A percentile compares a stretch with the other conserved stretches of the same genome.
Evolutionary conservation across 2,329 filamentous ascomycete species (phyloP).

Genomic region (Periconia macrospinosa): DNA sequence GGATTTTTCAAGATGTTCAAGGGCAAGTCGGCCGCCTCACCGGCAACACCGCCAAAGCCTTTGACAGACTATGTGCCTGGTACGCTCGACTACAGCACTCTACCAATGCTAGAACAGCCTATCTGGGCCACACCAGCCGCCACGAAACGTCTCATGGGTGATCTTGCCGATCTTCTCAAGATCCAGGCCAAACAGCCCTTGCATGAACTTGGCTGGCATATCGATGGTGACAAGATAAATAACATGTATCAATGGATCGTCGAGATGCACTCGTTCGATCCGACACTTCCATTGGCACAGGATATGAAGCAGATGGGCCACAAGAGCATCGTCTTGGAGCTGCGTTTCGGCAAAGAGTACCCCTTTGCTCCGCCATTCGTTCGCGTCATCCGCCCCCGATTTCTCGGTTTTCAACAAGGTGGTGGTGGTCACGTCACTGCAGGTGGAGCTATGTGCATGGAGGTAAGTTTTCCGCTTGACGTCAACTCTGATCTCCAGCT

Average conservation of each 20-base stretch:
- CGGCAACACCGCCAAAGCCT: constrained; percentile 16
- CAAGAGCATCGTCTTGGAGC: constrained; percentile 74
- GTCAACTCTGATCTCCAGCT: neutral
- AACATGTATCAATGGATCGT: constrained; percentile 93
- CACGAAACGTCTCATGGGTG: constrained; percentile 64
- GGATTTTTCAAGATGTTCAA: constrained; percentile 28
- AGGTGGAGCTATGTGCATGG: constrained; percentile 84
- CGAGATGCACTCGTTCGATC: constrained; percentile 81
- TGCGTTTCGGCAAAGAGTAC: constrained; percentile 77
- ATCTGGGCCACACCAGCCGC: constrained; percentile 65
- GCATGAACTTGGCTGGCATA: constrained; percentile 79
- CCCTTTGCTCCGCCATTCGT: constrained; percentile 83
- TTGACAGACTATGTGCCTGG: constrained; percentile 69
- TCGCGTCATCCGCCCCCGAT: constrained; percentile 77
- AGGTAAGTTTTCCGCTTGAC: constrained; percentile 28
- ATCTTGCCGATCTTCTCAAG: constrained; percentile 66
- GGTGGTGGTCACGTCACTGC: constrained; percentile 85
- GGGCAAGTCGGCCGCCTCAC: constrained; percentile 17
- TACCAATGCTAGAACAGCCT: constrained; percentile 69
- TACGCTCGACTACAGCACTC: constrained; percentile 60
- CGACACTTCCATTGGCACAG: constrained; percentile 65
- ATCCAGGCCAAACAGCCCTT: constrained; percentile 63
- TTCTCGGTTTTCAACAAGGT: constrained; percentile 69
- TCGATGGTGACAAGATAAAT: constrained; percentile 65
- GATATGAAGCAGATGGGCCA: constrained; percentile 69